Conservation (phyloP, 495 filamentous ascomycete species). For the Penicillium daleae region DNA sequence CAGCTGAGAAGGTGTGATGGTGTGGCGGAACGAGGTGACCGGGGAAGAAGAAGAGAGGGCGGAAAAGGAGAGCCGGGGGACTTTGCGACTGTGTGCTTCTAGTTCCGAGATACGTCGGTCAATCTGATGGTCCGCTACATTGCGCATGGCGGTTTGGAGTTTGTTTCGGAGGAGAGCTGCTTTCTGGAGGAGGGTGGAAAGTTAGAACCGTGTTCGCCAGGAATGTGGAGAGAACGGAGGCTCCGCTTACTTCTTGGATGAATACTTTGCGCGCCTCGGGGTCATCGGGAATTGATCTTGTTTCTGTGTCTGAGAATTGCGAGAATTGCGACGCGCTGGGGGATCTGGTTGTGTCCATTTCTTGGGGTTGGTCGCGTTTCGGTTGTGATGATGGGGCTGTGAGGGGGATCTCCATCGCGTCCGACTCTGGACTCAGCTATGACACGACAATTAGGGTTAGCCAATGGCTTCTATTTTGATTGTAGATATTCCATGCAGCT, state of each 20-base stretch:
- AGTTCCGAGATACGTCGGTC: slow-evolving; percentile 51
- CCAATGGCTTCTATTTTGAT: slow-evolving; percentile 6
- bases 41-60: slow-evolving; percentile 22
- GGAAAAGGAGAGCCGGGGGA: slow-evolving; percentile 37
- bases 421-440: slow-evolving; percentile 24
- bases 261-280: slow-evolving; percentile 46
- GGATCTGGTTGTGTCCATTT: slow-evolving; percentile 17
- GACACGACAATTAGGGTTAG: slow-evolving; percentile 14
- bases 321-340: slow-evolving; percentile 15
- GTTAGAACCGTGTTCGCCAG: slow-evolving; percentile 6
- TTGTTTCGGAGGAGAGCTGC: slow-evolving; percentile 46
- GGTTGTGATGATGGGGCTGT: slow-evolving; percentile 23
- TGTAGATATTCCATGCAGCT: neutral
- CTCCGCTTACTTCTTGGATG: slow-evolving; percentile 47
- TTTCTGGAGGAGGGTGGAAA: slow-evolving; percentile 35
- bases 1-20: slow-evolving; percentile 26
- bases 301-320: slow-evolving; percentile 12
- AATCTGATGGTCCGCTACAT: slow-evolving; percentile 45
- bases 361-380: slow-evolving; percentile 24
- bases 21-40: slow-evolving; percentile 19
- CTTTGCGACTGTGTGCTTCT: slow-evolving; percentile 50
- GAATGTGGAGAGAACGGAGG: neutral
- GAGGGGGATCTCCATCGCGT: slow-evolving; percentile 27
- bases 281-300: slow-evolving; percentile 37
- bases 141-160: slow-evolving; percentile 51